Evolutionary conservation across 192 early-diverging fungal species (phyloP).

Genomic region (Umbelopsis vinacea): DNA sequence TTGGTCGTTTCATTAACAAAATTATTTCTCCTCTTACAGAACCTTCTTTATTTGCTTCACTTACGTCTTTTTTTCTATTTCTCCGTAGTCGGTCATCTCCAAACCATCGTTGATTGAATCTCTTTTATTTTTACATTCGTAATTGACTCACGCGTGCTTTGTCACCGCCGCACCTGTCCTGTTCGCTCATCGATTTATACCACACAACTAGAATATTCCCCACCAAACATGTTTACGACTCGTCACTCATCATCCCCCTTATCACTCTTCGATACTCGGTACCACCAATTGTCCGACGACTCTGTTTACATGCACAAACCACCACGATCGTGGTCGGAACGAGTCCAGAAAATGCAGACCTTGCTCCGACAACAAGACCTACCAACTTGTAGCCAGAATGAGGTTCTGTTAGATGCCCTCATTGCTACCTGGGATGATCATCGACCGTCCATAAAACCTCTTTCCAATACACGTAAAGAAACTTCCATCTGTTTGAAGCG

Average conservation of each 20-base stretch:
- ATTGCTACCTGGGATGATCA: constrained; percentile 14
- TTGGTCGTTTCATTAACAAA: too few relatives aligned
- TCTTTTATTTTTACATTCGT: neutral
- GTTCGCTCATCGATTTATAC: constrained; percentile 7
- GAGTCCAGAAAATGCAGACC: constrained; percentile 15
- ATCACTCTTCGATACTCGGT: neutral
- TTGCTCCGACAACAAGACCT: constrained; percentile 4
- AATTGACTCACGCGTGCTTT: neutral
- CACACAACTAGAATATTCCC: constrained; percentile 11
- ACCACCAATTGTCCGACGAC: constrained; percentile 14
- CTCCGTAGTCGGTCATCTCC: constrained; percentile 6
- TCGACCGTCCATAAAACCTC: constrained; percentile 2
- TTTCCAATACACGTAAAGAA: constrained; percentile 12
- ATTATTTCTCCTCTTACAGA: neutral
- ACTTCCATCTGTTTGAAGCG: constrained; percentile 12
- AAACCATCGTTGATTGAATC: neutral
- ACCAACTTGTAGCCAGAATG: neutral
- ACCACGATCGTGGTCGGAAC: neutral
- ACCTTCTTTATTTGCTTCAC: neutral
- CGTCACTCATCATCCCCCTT: neutral
- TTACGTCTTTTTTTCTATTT: constrained; percentile 3
- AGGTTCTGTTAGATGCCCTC: constrained; percentile 11
- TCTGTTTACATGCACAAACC: neutral
- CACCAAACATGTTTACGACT: constrained; percentile 12
- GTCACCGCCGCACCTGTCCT: neutral